A percentile compares a stretch with the other conserved stretches of the same genome.
Evolutionary conservation across 2,329 filamentous ascomycete species (phyloP).

Genomic region (Colletotrichum costaricense): DNA sequence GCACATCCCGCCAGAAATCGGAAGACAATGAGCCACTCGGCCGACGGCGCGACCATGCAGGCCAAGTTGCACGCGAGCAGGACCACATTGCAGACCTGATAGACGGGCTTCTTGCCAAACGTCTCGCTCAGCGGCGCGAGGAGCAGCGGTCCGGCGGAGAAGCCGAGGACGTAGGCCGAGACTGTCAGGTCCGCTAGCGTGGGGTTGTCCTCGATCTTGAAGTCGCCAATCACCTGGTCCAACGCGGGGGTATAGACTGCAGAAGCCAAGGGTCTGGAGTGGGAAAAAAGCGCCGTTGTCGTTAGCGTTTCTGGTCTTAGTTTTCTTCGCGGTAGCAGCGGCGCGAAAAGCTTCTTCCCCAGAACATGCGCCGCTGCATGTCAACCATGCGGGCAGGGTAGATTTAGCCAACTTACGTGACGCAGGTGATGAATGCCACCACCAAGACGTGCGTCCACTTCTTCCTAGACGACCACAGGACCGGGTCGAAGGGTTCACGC

Average conservation of each 20-base stretch:
- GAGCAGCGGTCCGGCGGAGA: slow-evolving; percentile 24
- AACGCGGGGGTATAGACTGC: slow-evolving; percentile 27
- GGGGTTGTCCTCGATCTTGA: slow-evolving; percentile 2
- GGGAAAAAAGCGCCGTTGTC: not conserved
- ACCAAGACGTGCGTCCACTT: slow-evolving; percentile 22
- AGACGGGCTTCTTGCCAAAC: slow-evolving; percentile 12
- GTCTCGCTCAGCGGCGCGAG: slow-evolving; percentile 6
- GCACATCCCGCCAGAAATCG: slow-evolving; percentile 20
- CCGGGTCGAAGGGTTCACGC: slow-evolving; percentile 12
- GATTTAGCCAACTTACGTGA: slow-evolving; percentile 16
- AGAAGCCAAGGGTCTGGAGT: slow-evolving; percentile 15
- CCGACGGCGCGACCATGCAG: slow-evolving; percentile 20
- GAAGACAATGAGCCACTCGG: slow-evolving; percentile 13
- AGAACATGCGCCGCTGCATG: not conserved
- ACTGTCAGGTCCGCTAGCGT: slow-evolving; percentile 18
- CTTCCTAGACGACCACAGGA: slow-evolving; percentile 20
- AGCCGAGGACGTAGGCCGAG: slow-evolving; percentile 23
- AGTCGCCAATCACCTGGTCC: slow-evolving; percentile 14
- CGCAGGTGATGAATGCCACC: slow-evolving; percentile 16
- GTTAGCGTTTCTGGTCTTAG: not conserved
- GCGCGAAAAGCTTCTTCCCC: not conserved
- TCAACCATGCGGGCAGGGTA: not conserved
- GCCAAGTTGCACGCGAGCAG: slow-evolving; percentile 10
- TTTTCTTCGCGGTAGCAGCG: not conserved
- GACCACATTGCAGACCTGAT: slow-evolving; percentile 15